A percentile compares a stretch with the other conserved stretches of the same genome.
Evolutionary conservation across 306 rosid genomes (phyloP).

Genomic region (Rubus idaeus): DNA sequence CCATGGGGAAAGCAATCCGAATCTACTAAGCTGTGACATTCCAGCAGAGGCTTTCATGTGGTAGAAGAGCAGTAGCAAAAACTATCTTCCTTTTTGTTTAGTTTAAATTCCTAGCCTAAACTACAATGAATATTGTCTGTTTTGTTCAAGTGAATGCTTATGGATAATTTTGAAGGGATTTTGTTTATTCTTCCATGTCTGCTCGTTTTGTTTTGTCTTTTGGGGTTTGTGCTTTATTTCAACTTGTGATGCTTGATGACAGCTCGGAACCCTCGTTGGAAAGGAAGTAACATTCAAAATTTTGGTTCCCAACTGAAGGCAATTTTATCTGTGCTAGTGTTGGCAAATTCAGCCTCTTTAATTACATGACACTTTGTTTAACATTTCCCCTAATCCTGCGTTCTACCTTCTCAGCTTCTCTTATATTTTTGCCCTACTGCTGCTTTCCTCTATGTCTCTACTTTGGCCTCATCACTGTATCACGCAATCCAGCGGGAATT

Average conservation of each 20-base stretch:
- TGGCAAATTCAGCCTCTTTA: too few species aligned
- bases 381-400: too few species aligned
- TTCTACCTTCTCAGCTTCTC: too few species aligned
- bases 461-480: too few species aligned
- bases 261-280: too few species aligned
- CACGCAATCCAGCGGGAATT: too few species aligned
- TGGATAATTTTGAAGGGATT: not conserved
- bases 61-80: not conserved
- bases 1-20: conserved; percentile 68
- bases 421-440: too few species aligned
- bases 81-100: conserved; percentile 11
- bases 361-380: too few species aligned
- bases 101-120: conserved; percentile 10
- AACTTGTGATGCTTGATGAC: not conserved
- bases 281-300: too few species aligned
- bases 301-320: too few species aligned
- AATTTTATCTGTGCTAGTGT: too few species aligned
- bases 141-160: not conserved
- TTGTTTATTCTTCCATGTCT: not conserved
- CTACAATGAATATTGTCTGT: not conserved
- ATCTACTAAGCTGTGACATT: conserved; percentile 33
- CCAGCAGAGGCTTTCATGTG: not conserved
- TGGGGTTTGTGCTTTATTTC: not conserved
- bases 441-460: too few species aligned
- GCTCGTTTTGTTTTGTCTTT: not conserved